Base-by-base conservation (phyloP, 2,329 filamentous ascomycete species). In the Colletotrichum noveboracense region DNA sequence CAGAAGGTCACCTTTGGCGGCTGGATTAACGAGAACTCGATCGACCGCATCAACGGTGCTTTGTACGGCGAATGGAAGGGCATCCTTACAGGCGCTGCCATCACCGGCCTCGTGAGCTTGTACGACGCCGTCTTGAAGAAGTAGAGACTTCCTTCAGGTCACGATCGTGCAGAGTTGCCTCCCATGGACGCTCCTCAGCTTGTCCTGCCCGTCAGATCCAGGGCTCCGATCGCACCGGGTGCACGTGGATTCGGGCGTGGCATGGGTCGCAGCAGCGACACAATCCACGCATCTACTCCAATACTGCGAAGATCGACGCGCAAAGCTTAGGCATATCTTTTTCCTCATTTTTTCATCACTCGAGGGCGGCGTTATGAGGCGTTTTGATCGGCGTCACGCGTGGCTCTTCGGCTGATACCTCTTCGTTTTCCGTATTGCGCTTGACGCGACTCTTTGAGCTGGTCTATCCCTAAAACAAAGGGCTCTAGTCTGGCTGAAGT, bases 101-200 rank as follows among this genome's bases (percentile, higher is more conserved):
- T 96, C 78, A 93, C 93, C 6, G 90, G 90, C 26, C 81, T 96
- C 32, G 88, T 93, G 64, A 94, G 93, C 78, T 85, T 97, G 77
- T 97, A 96, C 84, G 94, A 96, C 78, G 95, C 94, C 52, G 92
- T 94, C 28, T 85, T 96, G 82, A 93, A 90, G 86, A 95, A 93
- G 83, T 93, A 88, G 80, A 64, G 24, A 10, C 21, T 21, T 58
- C 14, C 38, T 64, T 34, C 26, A 55, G 5, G 5, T 26, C 3
- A 43, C n/a, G n/a, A 43, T n/a, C 24, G 24, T 38, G 61, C 21
- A 64, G 21, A 64, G 36, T 18, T n/a, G 30, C 67, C 26, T 32
- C 32, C 13, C 8, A 13, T 24, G 21, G n/a, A 48, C 13, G 36
- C 38, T 6, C 26, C 8, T 62, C 30, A 62, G 32, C 13, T 36